Percentiles rank a stretch among this genome's conserved stretches.
Conservation (phyloP, 1,139 yeast genomes). For the Taphrina sp. region DNA sequence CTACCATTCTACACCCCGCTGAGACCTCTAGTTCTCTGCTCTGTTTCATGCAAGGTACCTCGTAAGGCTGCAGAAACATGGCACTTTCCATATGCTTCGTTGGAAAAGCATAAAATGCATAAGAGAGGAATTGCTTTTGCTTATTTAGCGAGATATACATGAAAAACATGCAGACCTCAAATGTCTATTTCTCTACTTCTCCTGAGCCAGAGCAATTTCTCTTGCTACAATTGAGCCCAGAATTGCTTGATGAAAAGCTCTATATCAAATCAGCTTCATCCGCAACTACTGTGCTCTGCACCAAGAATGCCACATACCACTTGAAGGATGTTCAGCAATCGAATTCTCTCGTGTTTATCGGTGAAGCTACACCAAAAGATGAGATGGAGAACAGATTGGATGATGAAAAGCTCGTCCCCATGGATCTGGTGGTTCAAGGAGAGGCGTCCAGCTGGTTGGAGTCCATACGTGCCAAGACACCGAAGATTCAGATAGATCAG, state of each 20-base stretch:
- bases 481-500: not conserved
- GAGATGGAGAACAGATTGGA: too few species aligned
- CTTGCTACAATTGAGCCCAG: constrained; percentile 22
- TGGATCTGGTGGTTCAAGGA: constrained; percentile 15
- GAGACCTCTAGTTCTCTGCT: too few species aligned
- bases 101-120: too few species aligned
- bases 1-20: too few species aligned
- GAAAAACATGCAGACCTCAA: not conserved
- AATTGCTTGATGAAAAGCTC: constrained; percentile 4
- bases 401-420: not conserved
- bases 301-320: constrained; percentile 1
- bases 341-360: constrained; percentile 16
- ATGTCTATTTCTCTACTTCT: not conserved
- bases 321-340: constrained; percentile 29
- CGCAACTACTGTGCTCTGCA: constrained; percentile 17
- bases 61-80: too few species aligned
- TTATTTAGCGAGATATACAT: too few species aligned
- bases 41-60: too few species aligned
- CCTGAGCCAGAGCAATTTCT: constrained; percentile 21
- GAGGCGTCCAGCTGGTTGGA: constrained; percentile 27
- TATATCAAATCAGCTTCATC: constrained; percentile 14
- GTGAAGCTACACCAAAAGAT: not conserved
- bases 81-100: too few species aligned
- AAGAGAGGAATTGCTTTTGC: too few species aligned
- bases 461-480: not conserved